Evolutionary conservation across 2,329 filamentous ascomycete species (phyloP).

Genomic region (Zarea fungicola): DNA sequence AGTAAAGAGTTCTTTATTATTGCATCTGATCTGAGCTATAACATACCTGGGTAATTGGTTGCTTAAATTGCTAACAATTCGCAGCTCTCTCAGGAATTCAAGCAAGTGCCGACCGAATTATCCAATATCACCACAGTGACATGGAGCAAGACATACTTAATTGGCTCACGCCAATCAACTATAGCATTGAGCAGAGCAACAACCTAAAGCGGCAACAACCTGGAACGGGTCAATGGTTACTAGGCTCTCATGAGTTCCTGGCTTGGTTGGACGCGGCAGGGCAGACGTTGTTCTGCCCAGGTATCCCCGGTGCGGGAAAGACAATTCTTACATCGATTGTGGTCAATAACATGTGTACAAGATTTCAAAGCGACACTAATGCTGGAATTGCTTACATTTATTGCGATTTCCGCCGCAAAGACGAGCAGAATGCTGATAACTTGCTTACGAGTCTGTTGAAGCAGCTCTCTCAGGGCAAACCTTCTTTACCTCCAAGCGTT

Average conservation of each 20-base stretch:
- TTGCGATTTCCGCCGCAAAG: background rate
- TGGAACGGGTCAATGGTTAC: slow-evolving; percentile 38
- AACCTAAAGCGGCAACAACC: slow-evolving; percentile 22
- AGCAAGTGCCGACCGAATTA: background rate
- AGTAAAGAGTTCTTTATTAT: background rate
- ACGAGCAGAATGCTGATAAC: background rate
- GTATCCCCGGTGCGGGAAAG: slow-evolving; percentile 18
- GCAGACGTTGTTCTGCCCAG: slow-evolving; percentile 34
- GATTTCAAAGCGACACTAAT: slow-evolving; percentile 17
- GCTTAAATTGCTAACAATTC: background rate
- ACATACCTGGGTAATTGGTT: too few species aligned
- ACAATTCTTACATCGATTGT: slow-evolving; percentile 7
- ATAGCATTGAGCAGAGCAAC: slow-evolving; percentile 32
- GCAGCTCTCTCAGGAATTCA: background rate
- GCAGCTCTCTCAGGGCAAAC: background rate
- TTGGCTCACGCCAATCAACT: slow-evolving; percentile 35
- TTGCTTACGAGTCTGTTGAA: background rate
- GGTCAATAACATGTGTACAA: background rate
- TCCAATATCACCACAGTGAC: background rate
- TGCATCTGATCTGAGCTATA: too few species aligned
- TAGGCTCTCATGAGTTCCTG: slow-evolving; percentile 28
- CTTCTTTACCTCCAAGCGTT: background rate
- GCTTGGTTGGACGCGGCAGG: slow-evolving; percentile 21
- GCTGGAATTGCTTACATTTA: background rate
- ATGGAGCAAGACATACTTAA: slow-evolving; percentile 16